Evolutionary conservation across 176 grass and related monocot species (phyloP).

Genomic region (Carex kokanica): DNA sequence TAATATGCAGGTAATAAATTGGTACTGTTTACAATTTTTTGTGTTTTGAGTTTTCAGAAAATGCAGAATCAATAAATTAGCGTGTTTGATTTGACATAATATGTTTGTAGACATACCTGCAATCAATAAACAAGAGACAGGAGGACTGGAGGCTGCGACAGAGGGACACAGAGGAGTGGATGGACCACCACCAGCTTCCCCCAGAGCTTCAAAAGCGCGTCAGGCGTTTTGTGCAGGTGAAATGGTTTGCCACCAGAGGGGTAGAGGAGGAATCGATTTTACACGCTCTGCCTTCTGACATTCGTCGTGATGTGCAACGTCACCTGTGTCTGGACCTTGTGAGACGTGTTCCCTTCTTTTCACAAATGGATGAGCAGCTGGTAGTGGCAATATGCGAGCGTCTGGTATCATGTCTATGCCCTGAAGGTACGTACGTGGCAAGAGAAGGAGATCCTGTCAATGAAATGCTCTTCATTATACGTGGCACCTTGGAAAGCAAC

Average conservation of each 20-base stretch:
- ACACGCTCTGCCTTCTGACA: slow-evolving; percentile 70
- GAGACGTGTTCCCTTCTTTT: slow-evolving; percentile 87
- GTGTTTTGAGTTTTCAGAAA: background rate
- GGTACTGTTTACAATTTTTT: background rate
- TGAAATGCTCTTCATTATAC: slow-evolving; percentile 92
- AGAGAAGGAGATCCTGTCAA: slow-evolving; percentile 90
- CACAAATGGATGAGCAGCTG: slow-evolving; percentile 88
- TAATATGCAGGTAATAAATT: slow-evolving; percentile 71
- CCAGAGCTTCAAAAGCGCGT: slow-evolving; percentile 65
- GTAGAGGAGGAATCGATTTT: slow-evolving; percentile 92
- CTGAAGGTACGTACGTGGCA: slow-evolving; percentile 78
- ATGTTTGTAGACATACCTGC: slow-evolving; percentile 59
- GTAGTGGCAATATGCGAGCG: slow-evolving; percentile 82
- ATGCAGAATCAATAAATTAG: background rate
- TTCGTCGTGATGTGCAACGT: slow-evolving; percentile 82
- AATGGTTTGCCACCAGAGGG: slow-evolving; percentile 88
- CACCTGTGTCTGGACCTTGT: slow-evolving; percentile 95
- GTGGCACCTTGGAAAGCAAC: slow-evolving; percentile 77
- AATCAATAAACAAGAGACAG: slow-evolving; percentile 73
- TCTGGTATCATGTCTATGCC: slow-evolving; percentile 67
- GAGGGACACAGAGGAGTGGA: slow-evolving; percentile 91
- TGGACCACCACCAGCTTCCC: slow-evolving; percentile 80
- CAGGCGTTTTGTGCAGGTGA: slow-evolving; percentile 81
- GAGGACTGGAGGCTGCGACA: slow-evolving; percentile 78
- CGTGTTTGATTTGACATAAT: background rate